Evolutionary conservation across 306 rosid species (phyloP), one percentile per base, ranked within the genome.

Genomic region (Vigna radiata): DNA sequence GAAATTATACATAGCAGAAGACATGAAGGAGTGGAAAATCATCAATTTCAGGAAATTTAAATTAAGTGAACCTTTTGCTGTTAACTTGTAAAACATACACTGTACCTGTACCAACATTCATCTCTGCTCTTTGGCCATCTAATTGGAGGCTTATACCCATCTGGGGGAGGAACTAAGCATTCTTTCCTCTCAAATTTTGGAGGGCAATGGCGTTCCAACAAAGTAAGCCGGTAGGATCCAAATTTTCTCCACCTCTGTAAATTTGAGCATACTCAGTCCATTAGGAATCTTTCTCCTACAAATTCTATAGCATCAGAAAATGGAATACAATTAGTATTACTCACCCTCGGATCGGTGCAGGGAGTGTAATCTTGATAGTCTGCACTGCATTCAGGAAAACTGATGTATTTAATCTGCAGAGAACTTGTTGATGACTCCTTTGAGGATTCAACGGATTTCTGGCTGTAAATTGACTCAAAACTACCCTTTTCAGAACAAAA

Each of bases 181-280:
- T 92, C 94, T 68, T 87, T 89, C 89, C 97, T 92, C 84, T 96
- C 99, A 33, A 75, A 89, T 59, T 72, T 60, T 0, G 99, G 96
- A 62, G 99, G 99, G 78, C 99, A 96, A 77, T 96, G 99, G 27
- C 99, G 94, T 70, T 96, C 98, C 91, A 92, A 84, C 86, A 96
- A 82, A 53, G 87, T 88, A 44, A 89, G 90, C 78, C 97, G 87
- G 75, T 89, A 85, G 49, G 73, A 31, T 12, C 99, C 97, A 41
- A 91, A 96, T 81, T 91, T 92, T 82, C 46, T 93, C 99, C 99
- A 96, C 81, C 88, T 89, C 99, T 96, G 87, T 58, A 86, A 73
- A 83, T 47, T 72, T 17, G 82, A 89, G 67, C 78, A 82, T 59
- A 53, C 58, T 78, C 75, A 37, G 72, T 52, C 25, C 50, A 60